Percentiles rank a stretch among this genome's conserved stretches.
phyloP scores from a whole-genome alignment of 2,329 filamentous ascomycete species.

The Delphinella strobiligena region DNA sequence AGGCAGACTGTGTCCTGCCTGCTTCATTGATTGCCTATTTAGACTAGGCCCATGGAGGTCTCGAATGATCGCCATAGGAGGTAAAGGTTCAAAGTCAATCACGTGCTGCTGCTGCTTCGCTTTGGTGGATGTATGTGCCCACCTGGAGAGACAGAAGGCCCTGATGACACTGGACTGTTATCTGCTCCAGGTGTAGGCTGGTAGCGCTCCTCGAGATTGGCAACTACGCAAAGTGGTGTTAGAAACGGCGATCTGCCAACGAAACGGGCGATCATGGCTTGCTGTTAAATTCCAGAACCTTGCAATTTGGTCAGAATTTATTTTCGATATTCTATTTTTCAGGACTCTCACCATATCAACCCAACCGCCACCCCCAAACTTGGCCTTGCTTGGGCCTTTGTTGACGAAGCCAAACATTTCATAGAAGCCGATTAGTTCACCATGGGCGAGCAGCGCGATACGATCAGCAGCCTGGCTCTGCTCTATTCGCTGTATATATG shows the following conservation, averaged over 20 bases:
- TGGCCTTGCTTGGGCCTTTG: constrained; percentile 53
- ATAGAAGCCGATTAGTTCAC: constrained; percentile 64
- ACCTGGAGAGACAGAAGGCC: not conserved
- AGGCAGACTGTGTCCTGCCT: too few species aligned
- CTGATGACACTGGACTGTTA: not conserved
- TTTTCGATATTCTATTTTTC: not conserved
- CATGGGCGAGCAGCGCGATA: constrained; percentile 65
- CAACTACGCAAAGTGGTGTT: not conserved
- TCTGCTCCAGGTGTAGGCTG: not conserved
- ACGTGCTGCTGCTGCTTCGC: too few species aligned
- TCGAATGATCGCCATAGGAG: too few species aligned
- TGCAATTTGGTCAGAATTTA: not conserved
- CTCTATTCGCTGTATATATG: constrained; percentile 67
- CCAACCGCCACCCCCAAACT: constrained; percentile 72
- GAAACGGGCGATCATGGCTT: not conserved
- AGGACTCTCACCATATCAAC: constrained; percentile 56
- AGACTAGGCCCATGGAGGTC: too few species aligned
- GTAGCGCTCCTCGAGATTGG: not conserved
- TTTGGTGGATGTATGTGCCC: not conserved
- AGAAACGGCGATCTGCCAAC: not conserved
- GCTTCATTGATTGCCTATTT: too few species aligned
- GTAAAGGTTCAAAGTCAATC: too few species aligned
- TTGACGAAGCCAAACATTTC: constrained; percentile 61
- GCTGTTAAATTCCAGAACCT: not conserved
- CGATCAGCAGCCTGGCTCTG: constrained; percentile 57